Base-by-base conservation (phyloP, 306 rosid species). In the Lathyrus oleraceus region DNA sequence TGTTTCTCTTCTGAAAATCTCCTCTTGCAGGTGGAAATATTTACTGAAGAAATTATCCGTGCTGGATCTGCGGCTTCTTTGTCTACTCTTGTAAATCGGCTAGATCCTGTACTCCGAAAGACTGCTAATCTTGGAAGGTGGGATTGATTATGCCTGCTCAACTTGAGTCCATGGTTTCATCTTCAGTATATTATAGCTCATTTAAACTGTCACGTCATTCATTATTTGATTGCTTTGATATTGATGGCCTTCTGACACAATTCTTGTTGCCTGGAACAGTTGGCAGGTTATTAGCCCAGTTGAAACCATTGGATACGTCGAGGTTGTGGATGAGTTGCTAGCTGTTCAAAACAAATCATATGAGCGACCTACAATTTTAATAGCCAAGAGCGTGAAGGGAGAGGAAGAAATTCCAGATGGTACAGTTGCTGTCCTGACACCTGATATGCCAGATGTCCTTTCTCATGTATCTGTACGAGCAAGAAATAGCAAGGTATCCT, bases 381-480 rank as follows among this genome's bases (percentile, higher is more conserved):
- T 94, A 74, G 97, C 86, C 64, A 88, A 76, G 79, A 88, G 82
- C 61, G 97, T 94, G 71, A 94, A 74, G 78, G 99, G 99, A 65
- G 99, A 94, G 83, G 99, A 94, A 82, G 99, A 94, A 83, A 91
- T 94, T 81, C 99, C 99, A 25, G 97, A 91, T 84, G 99, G 99
- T 70, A 69, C 91, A 25, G 99, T 94, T 77, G 99, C 99, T 80
- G 95, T 94, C 79, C 81, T 94, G 76, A 94, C 97, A 39, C 99
- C 97, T 65, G 99, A 94, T 75, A 94, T 94, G 99, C 99, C 99
- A 5, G 99, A 94, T 76, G 96, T 94, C 71, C 81, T 94, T 61
- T 94, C 99, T 74, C 99, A 94, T 85, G 99, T 94, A 70, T 94
- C 99, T 61, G 99, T 94, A n/a, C 87, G 99, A 84, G 97, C 99